phyloP scores from a whole-genome alignment of 1,284 basidiomycete genomes.

The Leccinum colubrinum region DNA sequence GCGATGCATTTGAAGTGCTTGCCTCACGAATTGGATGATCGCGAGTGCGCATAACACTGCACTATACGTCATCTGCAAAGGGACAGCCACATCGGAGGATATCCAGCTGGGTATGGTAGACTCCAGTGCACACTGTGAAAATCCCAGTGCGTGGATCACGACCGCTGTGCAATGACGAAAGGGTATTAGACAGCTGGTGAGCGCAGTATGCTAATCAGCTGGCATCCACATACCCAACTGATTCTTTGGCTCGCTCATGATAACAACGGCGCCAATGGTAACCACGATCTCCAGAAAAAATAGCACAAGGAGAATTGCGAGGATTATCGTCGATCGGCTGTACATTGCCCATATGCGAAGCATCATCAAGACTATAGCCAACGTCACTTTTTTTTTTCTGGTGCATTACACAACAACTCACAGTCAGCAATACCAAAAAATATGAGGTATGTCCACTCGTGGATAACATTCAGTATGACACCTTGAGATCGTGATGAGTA shows the following conservation, averaged over 20 bases:
- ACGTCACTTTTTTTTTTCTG: neutral
- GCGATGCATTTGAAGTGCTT: constrained; percentile 1
- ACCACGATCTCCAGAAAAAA: neutral
- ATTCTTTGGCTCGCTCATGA: constrained; percentile 1
- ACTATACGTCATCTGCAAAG: constrained; percentile 1
- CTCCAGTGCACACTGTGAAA: neutral
- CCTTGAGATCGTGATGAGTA: neutral
- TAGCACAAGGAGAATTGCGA: neutral
- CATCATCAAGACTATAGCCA: constrained; percentile 1
- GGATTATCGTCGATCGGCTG: constrained; percentile 1
- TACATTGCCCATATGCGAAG: constrained; percentile 12
- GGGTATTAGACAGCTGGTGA: neutral
- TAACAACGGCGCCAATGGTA: neutral
- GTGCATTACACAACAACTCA: neutral
- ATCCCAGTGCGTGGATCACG: neutral
- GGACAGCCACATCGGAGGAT: neutral
- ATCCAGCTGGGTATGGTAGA: neutral
- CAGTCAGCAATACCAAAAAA: constrained; percentile 6
- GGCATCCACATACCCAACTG: neutral
- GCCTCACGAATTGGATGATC: neutral
- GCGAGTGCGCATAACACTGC: neutral
- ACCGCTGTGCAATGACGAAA: neutral
- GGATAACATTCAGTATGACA: neutral
- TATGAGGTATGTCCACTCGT: neutral
- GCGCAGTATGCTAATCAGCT: neutral